phyloP scores from a whole-genome alignment of 768 basidiomycete species.

The Russula olivacea region DNA sequence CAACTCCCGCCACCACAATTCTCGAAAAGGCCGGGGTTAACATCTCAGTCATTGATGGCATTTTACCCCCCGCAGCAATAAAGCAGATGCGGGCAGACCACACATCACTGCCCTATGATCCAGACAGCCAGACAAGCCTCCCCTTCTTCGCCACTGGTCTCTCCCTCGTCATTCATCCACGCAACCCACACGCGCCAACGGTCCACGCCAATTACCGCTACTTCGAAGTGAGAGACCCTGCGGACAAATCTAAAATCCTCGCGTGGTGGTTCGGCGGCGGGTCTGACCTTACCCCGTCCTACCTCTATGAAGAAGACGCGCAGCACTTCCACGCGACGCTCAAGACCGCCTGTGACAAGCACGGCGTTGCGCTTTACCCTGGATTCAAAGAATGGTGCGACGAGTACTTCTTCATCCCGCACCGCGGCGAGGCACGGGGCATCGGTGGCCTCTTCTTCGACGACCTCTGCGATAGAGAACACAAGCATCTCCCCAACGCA shows the following conservation, averaged over 20 bases:
- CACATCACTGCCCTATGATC: conserved; percentile 60
- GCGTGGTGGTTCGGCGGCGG: conserved; percentile 99
- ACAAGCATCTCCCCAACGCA: conserved; percentile 53
- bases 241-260: conserved; percentile 43
- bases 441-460: conserved; percentile 97
- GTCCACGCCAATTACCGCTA: conserved; percentile 97
- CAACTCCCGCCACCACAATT: conserved; percentile 37
- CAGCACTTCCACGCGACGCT: conserved; percentile 79
- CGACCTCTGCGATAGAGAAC: conserved; percentile 67
- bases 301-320: conserved; percentile 84
- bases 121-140: conserved; percentile 50
- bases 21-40: conserved; percentile 97
- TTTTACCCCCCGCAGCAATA: conserved; percentile 82
- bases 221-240: conserved; percentile 68
- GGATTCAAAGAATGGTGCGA: conserved; percentile 95
- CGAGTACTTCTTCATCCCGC: conserved; percentile 91
- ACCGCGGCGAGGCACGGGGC: conserved; percentile 80
- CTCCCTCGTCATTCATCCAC: conserved; percentile 89
- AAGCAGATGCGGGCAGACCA: conserved; percentile 96
- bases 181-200: conserved; percentile 90
- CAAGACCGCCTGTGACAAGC: conserved; percentile 67
- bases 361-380: conserved; percentile 63
- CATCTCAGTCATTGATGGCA: conserved; percentile 85
- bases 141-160: conserved; percentile 94
- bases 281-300: conserved; percentile 88